These are phyloP conservation scores for Nakaseomyces kungkrabaensis DNA, from an alignment of 1,139 yeast genomes.

Conservation along the genomic window DNA sequence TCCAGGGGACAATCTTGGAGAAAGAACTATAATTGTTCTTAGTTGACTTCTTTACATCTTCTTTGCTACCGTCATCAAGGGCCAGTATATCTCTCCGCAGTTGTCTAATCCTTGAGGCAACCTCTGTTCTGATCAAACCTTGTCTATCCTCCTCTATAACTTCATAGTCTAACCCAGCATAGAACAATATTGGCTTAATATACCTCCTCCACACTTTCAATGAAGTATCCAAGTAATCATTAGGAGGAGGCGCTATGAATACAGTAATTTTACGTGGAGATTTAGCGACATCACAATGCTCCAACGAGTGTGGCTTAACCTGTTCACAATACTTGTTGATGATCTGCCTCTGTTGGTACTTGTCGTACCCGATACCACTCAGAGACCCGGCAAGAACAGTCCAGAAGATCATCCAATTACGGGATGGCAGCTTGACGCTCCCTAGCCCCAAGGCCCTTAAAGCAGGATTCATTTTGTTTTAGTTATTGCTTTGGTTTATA, in stretches of 20 bases:
- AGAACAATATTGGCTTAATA: constrained; percentile 76
- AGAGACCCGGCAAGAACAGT: constrained; percentile 51
- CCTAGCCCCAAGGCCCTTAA: constrained; percentile 82
- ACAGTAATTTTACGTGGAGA: constrained; percentile 71
- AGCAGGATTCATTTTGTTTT: constrained; percentile 58
- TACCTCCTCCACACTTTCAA: constrained; percentile 65
- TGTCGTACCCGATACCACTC: constrained; percentile 74
- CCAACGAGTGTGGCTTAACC: constrained; percentile 44
- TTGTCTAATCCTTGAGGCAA: constrained; percentile 74
- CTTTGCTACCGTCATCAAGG: too few relatives aligned
- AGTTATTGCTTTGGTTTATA: too few relatives aligned
- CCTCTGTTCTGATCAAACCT: constrained; percentile 74
- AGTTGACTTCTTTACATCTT: too few relatives aligned
- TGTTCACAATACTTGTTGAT: constrained; percentile 56
- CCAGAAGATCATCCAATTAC: constrained; percentile 94
- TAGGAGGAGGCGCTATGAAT: constrained; percentile 92
- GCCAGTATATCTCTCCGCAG: constrained; percentile 40
- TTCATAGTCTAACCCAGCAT: constrained; percentile 83
- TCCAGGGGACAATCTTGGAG: background rate
- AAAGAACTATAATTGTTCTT: background rate
- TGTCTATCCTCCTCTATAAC: constrained; percentile 63
- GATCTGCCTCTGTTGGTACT: constrained; percentile 55
- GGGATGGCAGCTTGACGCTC: constrained; percentile 64
- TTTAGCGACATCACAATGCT: constrained; percentile 38
- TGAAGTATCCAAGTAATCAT: constrained; percentile 75